phyloP scores from a whole-genome alignment of 2,329 filamentous ascomycete genomes.

The Thelonectria olida region DNA sequence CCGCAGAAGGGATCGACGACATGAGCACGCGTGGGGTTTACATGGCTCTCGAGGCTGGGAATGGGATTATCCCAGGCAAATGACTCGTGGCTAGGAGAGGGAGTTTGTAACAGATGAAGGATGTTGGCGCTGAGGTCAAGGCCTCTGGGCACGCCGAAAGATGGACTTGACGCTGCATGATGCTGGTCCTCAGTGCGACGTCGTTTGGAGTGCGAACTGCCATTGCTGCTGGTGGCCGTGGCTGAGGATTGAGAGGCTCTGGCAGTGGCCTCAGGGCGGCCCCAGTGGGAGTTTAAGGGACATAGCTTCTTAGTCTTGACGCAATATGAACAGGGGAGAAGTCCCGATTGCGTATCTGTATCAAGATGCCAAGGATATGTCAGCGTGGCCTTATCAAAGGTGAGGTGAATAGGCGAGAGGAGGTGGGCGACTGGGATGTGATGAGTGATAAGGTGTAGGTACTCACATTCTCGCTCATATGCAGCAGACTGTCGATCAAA shows the following conservation, averaged over 20 bases:
- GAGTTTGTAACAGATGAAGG: conserved; percentile 16
- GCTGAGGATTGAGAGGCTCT: conserved; percentile 4
- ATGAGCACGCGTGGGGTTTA: neutral
- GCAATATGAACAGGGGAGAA: conserved; percentile 43
- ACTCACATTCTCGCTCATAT: conserved; percentile 5
- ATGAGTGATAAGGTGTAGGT: neutral
- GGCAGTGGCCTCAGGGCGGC: conserved; percentile 5
- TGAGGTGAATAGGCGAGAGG: neutral
- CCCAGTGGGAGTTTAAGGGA: conserved; percentile 40
- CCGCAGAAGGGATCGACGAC: conserved; percentile 5
- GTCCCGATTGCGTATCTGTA: conserved; percentile 1
- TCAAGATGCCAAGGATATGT: neutral
- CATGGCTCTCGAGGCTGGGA: conserved; percentile 16
- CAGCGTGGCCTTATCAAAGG: neutral
- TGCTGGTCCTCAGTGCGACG: conserved; percentile 12
- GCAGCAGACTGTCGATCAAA: conserved; percentile 9
- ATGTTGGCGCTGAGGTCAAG: conserved; percentile 16
- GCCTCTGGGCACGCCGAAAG: neutral
- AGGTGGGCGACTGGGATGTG: neutral
- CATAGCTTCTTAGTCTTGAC: conserved; percentile 42
- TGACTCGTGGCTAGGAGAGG: conserved; percentile 16
- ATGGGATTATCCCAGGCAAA: conserved; percentile 25
- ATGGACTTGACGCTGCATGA: neutral
- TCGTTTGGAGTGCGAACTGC: conserved; percentile 14
- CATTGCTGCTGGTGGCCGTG: neutral